phyloP scores from a whole-genome alignment of 768 basidiomycete species.

The Amanita thiersii region DNA sequence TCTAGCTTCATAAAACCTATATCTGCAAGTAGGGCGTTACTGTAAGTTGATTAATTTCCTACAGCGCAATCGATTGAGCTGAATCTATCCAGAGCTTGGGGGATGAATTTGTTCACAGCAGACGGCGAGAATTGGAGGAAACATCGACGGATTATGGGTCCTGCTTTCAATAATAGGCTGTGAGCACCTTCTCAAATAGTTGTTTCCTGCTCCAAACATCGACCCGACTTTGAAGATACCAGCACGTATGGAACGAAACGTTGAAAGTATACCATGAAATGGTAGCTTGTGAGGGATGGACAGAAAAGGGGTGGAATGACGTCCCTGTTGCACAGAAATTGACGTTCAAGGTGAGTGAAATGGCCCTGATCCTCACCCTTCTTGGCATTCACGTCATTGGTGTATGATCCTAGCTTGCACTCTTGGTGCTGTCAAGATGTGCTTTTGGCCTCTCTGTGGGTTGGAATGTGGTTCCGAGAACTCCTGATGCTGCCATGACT shows the following conservation, averaged over 20 bases:
- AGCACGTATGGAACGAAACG: conserved; percentile 33
- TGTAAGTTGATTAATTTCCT: conserved; percentile 19
- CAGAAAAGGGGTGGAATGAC: conserved; percentile 17
- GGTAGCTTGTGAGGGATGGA: conserved; percentile 28
- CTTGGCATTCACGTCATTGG: background rate
- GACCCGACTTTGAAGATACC: conserved; percentile 24
- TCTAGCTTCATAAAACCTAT: conserved; percentile 32
- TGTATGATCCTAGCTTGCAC: conserved; percentile 27
- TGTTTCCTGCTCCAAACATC: conserved; percentile 1
- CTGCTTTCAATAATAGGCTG: conserved; percentile 35
- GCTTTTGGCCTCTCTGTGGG: conserved; percentile 37
- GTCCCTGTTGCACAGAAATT: conserved; percentile 23
- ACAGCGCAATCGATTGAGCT: no score
- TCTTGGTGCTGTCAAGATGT: conserved; percentile 35
- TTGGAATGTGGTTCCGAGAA: conserved; percentile 29
- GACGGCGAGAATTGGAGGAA: conserved; percentile 37
- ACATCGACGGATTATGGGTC: conserved; percentile 35
- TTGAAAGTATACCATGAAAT: conserved; percentile 29
- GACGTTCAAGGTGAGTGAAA: conserved; percentile 25
- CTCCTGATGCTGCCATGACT: conserved; percentile 28
- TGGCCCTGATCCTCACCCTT: background rate
- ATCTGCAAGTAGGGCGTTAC: conserved; percentile 19
- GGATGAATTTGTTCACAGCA: conserved; percentile 36
- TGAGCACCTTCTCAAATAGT: no score
- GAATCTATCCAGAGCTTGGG: conserved; percentile 37